Evolutionary conservation across 495 filamentous ascomycete species (phyloP).

Genomic region (Lophium mytilinum): DNA sequence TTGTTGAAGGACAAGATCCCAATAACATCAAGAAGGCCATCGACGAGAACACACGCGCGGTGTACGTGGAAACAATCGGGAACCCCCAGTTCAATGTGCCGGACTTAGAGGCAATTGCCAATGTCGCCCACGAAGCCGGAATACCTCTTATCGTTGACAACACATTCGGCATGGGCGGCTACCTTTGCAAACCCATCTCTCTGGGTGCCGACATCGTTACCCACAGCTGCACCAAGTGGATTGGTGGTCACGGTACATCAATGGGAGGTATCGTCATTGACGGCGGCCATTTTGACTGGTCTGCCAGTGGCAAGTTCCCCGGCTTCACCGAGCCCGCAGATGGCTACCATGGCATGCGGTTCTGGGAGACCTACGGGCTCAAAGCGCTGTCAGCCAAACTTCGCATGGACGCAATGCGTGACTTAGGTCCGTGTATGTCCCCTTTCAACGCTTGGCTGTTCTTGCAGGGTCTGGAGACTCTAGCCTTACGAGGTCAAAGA

Average conservation of each 20-base stretch:
- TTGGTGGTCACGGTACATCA: conserved; percentile 38
- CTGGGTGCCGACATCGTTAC: conserved; percentile 40
- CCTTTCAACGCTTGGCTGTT: conserved; percentile 39
- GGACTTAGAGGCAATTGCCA: conserved; percentile 35
- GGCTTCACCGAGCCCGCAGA: conserved; percentile 37
- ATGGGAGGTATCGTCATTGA: conserved; percentile 41
- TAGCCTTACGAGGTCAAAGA: conserved; percentile 32
- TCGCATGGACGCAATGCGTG: conserved; percentile 38
- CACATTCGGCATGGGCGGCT: conserved; percentile 40
- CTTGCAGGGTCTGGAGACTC: conserved; percentile 36
- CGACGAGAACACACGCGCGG: conserved; percentile 36
- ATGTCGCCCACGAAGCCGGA: conserved; percentile 36
- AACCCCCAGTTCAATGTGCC: conserved; percentile 39
- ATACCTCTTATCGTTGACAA: conserved; percentile 39
- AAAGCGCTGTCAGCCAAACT: conserved; percentile 36
- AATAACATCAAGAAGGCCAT: conserved; percentile 32
- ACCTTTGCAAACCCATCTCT: conserved; percentile 34
- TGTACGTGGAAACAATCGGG: conserved; percentile 39
- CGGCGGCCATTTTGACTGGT: conserved; percentile 39
- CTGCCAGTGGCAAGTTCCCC: conserved; percentile 35
- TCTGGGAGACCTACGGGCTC: conserved; percentile 39
- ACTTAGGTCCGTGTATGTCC: conserved; percentile 36
- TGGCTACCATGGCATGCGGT: conserved; percentile 38
- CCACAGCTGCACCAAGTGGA: conserved; percentile 39
- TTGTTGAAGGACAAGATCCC: conserved; percentile 35